Conservation (phyloP, 169 alveolate species). For the Plasmodium gallinaceum region DNA sequence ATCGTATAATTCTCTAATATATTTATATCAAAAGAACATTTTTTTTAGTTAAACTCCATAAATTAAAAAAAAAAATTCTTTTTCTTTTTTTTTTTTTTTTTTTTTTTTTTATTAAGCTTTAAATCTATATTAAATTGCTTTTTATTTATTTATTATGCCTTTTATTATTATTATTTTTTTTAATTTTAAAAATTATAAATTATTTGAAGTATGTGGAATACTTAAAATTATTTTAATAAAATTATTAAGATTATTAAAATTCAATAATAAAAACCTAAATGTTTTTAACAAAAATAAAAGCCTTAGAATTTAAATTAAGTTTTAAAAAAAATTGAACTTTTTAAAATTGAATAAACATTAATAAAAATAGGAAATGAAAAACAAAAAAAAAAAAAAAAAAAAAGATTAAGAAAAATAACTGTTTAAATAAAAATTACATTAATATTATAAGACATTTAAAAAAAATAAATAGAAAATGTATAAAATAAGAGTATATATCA, state of each 20-base stretch:
- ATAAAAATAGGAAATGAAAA: no score
- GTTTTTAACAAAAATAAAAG: no score
- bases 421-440: no score
- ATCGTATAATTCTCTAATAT: not conserved
- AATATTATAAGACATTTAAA: no score
- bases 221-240: not conserved
- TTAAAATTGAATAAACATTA: no score
- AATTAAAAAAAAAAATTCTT: not conserved
- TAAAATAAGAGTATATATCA: not conserved
- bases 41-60: no score
- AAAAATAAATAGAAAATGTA: not conserved
- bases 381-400: not conserved
- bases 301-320: not conserved
- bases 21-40: not conserved
- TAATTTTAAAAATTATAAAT: not conserved
- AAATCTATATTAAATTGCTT: not conserved
- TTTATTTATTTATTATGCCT: not conserved
- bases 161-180: not conserved
- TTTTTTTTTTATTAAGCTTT: slow-evolving; percentile 12
- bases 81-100: not conserved
- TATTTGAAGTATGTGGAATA: not conserved
- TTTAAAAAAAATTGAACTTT: not conserved
- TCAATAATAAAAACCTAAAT: not conserved
- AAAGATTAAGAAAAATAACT: not conserved
- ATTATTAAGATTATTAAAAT: not conserved